Conservation (phyloP, 2,329 filamentous ascomycete genomes). For the Penicillium sp. region DNA sequence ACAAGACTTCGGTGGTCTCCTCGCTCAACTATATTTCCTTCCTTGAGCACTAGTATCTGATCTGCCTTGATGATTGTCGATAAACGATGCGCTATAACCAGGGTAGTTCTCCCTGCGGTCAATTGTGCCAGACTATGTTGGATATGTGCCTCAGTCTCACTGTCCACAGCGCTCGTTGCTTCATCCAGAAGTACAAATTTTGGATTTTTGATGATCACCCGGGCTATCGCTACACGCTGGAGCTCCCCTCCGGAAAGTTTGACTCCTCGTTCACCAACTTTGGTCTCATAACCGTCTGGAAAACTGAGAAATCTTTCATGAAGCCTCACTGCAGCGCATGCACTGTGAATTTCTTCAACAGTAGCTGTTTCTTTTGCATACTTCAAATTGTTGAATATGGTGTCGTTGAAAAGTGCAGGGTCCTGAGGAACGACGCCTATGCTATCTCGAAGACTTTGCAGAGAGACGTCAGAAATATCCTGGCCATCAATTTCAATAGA, state of each 20-base stretch:
- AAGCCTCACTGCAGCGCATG: conserved; percentile 82
- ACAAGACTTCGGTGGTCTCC: conserved; percentile 80
- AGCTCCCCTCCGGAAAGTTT: conserved; percentile 92
- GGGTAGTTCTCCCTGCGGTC: conserved; percentile 81
- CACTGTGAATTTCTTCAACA: conserved; percentile 59
- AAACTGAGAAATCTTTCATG: conserved; percentile 82
- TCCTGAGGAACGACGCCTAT: conserved; percentile 92
- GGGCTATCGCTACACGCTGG: conserved; percentile 90
- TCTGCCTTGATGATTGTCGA: conserved; percentile 91
- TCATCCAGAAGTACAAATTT: conserved; percentile 92
- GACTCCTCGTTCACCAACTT: conserved; percentile 93
- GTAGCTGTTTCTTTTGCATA: conserved; percentile 83
- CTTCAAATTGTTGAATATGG: conserved; percentile 82
- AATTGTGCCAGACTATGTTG: conserved; percentile 88
- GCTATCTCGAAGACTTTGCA: conserved; percentile 86
- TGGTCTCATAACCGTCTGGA: conserved; percentile 85
- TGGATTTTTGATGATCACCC: conserved; percentile 84
- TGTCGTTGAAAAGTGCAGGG: conserved; percentile 82
- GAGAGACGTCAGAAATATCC: conserved; percentile 74
- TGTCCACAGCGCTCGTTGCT: conserved; percentile 89
- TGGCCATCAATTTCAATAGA: conserved; percentile 75
- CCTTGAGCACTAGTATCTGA: conserved; percentile 90
- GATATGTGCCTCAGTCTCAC: conserved; percentile 89
- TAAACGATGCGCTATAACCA: conserved; percentile 90
- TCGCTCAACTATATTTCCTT: conserved; percentile 82